Percentiles rank a stretch among this genome's conserved stretches.
Evolutionary conservation across 2,329 filamentous ascomycete species (phyloP).

Genomic region (Lecanosticta acicola): DNA sequence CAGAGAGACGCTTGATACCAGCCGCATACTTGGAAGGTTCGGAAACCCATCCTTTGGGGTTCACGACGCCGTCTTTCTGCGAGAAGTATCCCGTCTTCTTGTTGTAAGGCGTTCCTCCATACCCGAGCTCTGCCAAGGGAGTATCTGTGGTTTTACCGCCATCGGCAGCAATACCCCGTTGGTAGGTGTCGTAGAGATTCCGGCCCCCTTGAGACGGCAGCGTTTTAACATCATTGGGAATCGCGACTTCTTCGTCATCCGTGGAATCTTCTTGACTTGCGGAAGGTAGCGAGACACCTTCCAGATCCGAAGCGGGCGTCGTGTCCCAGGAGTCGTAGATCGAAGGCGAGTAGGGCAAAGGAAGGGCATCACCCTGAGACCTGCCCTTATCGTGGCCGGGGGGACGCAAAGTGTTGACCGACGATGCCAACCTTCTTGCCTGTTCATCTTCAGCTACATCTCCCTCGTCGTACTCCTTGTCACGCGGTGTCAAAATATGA

Average conservation of each 20-base stretch:
- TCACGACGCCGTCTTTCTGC: background rate
- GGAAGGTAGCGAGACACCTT: background rate
- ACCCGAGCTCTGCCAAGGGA: background rate
- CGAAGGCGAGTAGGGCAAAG: background rate
- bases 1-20: too few relatives aligned
- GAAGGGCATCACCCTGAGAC: background rate
- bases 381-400: background rate
- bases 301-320: background rate
- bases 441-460: background rate
- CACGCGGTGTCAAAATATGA: background rate
- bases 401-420: background rate
- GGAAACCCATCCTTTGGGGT: too few relatives aligned
- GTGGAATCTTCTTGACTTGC: background rate
- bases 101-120: background rate
- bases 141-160: background rate
- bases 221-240: background rate
- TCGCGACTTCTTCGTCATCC: background rate
- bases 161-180: background rate
- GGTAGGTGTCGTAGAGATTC: background rate
- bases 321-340: background rate
- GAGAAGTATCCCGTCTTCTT: background rate
- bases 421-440: background rate
- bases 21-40: too few relatives aligned
- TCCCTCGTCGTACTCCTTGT: background rate
- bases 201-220: background rate